Evolutionary conservation across 2,329 filamentous ascomycete species (phyloP).

Genomic region (Leptographium flavum): DNA sequence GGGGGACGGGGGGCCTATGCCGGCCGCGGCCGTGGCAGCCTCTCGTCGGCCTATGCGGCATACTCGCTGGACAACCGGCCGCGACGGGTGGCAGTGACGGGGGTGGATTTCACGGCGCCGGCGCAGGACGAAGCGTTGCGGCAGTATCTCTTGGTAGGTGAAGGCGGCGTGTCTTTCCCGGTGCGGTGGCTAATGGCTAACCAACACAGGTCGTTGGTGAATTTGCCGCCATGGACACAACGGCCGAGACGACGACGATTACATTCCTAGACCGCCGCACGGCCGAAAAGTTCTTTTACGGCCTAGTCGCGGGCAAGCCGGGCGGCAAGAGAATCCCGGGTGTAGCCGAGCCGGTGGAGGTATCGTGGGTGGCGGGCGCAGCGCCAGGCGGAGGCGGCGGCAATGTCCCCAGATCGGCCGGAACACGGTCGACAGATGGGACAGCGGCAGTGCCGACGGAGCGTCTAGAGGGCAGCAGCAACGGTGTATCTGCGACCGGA

Average conservation of each 20-base stretch:
- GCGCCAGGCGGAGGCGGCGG: too few relatives aligned
- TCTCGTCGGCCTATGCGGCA: conserved; percentile 41
- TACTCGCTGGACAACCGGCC: conserved; percentile 67
- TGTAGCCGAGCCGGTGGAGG: conserved; percentile 46
- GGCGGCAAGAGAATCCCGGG: conserved; percentile 40
- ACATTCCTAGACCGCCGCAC: conserved; percentile 55
- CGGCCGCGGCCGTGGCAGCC: conserved; percentile 23
- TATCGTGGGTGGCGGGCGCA: conserved; percentile 40
- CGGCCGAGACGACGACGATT: conserved; percentile 33
- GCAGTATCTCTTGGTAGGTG: conserved; percentile 54
- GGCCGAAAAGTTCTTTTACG: conserved; percentile 55
- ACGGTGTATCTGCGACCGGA: neutral
- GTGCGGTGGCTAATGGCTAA: neutral
- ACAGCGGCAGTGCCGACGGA: too few relatives aligned
- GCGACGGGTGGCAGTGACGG: conserved; percentile 49
- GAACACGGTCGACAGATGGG: too few relatives aligned
- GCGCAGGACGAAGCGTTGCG: conserved; percentile 55
- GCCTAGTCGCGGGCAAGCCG: conserved; percentile 23
- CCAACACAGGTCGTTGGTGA: conserved; percentile 41
- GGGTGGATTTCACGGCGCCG: conserved; percentile 45
- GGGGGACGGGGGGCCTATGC: conserved; percentile 16
- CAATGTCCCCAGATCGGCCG: too few relatives aligned
- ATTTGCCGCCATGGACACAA: conserved; percentile 41
- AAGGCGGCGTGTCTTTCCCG: neutral
- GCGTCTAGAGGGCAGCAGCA: neutral